These are phyloP conservation scores for Lecanicillium sp. DNA, from an alignment of 2,329 filamentous ascomycete species.

Conservation along the genomic window DNA sequence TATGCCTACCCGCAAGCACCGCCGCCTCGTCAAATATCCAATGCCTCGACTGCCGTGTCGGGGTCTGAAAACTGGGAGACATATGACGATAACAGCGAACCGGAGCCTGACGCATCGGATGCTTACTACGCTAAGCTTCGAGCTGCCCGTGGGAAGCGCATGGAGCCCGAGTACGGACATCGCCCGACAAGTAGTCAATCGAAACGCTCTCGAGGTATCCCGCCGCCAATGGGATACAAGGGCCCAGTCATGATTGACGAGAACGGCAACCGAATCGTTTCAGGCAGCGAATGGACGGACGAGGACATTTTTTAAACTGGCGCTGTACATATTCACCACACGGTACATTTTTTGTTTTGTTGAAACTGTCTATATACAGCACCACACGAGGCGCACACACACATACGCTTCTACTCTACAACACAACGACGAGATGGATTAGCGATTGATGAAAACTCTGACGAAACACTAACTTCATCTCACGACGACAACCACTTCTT, in stretches of 20 bases:
- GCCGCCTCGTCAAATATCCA: conserved; percentile 50
- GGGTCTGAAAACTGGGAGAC: conserved; percentile 98
- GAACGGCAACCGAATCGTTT: conserved; percentile 56
- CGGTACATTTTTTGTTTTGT: no score
- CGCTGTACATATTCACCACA: neutral
- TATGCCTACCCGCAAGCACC: conserved; percentile 33
- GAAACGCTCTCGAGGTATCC: conserved; percentile 49
- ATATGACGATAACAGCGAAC: conserved; percentile 77
- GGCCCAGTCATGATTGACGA: conserved; percentile 43
- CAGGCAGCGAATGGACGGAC: conserved; percentile 60
- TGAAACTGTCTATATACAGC: no score
- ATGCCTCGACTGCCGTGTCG: conserved; percentile 65
- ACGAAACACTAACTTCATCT: no score
- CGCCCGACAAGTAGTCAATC: conserved; percentile 32
- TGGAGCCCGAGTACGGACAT: conserved; percentile 41
- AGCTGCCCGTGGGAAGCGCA: conserved; percentile 58
- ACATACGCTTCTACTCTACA: no score
- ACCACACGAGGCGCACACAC: neutral
- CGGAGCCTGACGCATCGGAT: conserved; percentile 67
- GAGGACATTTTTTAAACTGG: conserved; percentile 53
- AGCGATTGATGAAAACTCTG: no score
- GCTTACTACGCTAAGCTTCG: conserved; percentile 74
- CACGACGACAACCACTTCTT: no score
- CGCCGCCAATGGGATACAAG: conserved; percentile 37
- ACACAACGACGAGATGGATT: neutral